Evolutionary conservation across 805 yeast species (phyloP).

Genomic region (Myxozyma kluyveri): DNA sequence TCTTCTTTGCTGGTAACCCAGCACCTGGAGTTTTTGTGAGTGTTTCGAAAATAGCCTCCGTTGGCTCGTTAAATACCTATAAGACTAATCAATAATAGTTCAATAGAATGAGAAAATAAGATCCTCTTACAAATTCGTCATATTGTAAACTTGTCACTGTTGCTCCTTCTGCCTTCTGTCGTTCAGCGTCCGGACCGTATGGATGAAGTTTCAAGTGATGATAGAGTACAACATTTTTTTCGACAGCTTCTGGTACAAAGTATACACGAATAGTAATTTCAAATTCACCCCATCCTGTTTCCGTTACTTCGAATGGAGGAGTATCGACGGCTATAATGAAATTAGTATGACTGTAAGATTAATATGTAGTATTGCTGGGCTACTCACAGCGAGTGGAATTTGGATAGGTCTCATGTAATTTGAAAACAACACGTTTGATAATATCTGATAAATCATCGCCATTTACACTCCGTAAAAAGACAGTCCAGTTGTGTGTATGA

Average conservation of each 20-base stretch:
- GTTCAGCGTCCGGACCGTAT: conserved; percentile 46
- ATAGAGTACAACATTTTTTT: conserved; percentile 78
- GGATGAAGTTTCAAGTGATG: conserved; percentile 94
- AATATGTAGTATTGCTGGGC: background rate
- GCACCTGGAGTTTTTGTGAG: conserved; percentile 64
- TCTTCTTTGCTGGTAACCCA: conserved; percentile 39
- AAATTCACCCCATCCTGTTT: conserved; percentile 99
- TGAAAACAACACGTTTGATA: conserved; percentile 88
- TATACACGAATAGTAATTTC: conserved; percentile 85
- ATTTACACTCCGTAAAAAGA: conserved; percentile 77
- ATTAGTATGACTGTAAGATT: background rate
- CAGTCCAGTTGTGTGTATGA: conserved; percentile 95
- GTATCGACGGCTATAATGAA: conserved; percentile 54
- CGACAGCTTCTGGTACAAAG: conserved; percentile 82
- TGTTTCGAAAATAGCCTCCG: conserved; percentile 78
- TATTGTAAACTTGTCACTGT: conserved; percentile 62
- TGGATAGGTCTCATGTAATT: conserved; percentile 90
- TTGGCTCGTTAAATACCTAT: conserved; percentile 77
- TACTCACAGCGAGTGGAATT: conserved; percentile 63
- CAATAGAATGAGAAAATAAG: background rate
- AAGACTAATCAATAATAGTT: background rate
- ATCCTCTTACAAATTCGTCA: conserved; percentile 69
- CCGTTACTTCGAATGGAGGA: conserved; percentile 94
- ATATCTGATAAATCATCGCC: conserved; percentile 77
- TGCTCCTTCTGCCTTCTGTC: conserved; percentile 36